Evolutionary conservation across 2,329 filamentous ascomycete species (phyloP).

Genomic region (Didymella glomerata): DNA sequence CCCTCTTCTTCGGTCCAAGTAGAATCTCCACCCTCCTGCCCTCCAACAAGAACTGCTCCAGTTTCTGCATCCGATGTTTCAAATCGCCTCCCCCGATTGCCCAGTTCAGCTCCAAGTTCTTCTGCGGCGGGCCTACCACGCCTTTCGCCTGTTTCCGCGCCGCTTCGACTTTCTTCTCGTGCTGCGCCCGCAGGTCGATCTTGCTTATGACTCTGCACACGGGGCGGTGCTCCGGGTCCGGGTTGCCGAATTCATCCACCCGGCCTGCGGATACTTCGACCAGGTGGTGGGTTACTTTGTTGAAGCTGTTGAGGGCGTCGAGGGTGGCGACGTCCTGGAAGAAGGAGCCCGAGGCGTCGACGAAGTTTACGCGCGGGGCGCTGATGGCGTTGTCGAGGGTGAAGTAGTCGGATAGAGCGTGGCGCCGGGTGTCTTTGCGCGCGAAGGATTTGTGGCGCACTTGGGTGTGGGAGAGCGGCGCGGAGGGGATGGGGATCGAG

Average conservation of each 20-base stretch:
- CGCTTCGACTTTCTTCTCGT: constrained; percentile 56
- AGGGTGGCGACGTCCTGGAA: constrained; percentile 40
- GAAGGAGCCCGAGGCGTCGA: constrained; percentile 53
- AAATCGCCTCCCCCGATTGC: constrained; percentile 80
- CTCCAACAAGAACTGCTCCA: constrained; percentile 76
- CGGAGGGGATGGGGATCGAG: constrained; percentile 10
- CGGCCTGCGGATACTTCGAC: constrained; percentile 56
- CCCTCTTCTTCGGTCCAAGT: constrained; percentile 72
- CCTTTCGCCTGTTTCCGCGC: constrained; percentile 54
- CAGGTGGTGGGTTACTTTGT: constrained; percentile 61
- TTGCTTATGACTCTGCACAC: constrained; percentile 77
- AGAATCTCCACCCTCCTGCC: constrained; percentile 79
- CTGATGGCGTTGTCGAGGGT: constrained; percentile 61
- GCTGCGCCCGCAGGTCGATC: constrained; percentile 56
- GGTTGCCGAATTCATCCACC: constrained; percentile 32
- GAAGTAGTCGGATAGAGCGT: constrained; percentile 50
- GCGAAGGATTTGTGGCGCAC: constrained; percentile 35
- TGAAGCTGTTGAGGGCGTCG: constrained; percentile 55
- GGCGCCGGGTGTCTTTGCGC: constrained; percentile 44
- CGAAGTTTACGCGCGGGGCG: constrained; percentile 55
- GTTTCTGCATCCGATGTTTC: constrained; percentile 57
- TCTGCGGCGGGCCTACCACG: constrained; percentile 54
- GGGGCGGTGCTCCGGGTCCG: constrained; percentile 59
- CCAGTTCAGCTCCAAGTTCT: constrained; percentile 92
- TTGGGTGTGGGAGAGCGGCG: constrained; percentile 24